phyloP scores from a whole-genome alignment of 179 eudicot genomes.

The Silene vulgaris region DNA sequence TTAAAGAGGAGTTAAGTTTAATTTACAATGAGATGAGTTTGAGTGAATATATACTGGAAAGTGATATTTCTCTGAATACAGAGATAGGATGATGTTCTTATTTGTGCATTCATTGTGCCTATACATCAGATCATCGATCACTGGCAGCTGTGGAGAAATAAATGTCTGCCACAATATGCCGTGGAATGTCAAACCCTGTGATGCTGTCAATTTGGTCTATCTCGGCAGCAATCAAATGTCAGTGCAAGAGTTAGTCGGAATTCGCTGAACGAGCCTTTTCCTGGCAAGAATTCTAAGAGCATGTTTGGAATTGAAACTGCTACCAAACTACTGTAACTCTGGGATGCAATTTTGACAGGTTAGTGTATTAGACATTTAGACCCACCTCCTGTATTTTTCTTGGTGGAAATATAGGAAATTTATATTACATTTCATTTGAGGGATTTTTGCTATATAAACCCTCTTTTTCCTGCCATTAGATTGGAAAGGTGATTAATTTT shows the following conservation, averaged over 20 bases:
- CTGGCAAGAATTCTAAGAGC: not conserved
- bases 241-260: not conserved
- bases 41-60: constrained; percentile 30
- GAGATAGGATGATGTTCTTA: constrained; percentile 17
- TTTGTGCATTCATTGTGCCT: not conserved
- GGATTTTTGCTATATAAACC: not conserved
- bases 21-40: constrained; percentile 48
- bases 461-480: not conserved
- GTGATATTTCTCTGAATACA: constrained; percentile 20
- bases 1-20: constrained; percentile 39
- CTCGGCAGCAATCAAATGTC: constrained; percentile 2
- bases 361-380: not conserved
- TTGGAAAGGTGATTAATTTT: not conserved
- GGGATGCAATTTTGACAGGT: not conserved
- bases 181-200: not conserved
- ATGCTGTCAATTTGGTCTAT: not conserved
- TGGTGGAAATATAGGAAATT: not conserved
- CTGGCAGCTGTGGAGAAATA: not conserved
- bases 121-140: not conserved
- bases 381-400: not conserved
- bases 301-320: not conserved
- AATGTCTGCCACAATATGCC: constrained; percentile 3
- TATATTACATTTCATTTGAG: not conserved
- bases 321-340: not conserved
- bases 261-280: not conserved